Evolutionary conservation across 106 monocot genomes (phyloP).

Genomic region (Ottelia alismoides): DNA sequence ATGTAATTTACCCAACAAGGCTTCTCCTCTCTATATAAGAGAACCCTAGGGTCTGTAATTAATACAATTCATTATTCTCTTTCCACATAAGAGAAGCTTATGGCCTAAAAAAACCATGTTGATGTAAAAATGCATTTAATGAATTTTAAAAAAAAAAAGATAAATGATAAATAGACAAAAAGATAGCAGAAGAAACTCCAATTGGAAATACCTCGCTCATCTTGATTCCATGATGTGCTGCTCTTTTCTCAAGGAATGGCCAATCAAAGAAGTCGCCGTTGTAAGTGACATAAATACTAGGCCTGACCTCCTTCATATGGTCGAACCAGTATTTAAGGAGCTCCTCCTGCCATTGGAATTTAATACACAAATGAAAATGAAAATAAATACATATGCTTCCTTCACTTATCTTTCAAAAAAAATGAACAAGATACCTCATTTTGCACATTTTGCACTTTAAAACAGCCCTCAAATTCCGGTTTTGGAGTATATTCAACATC

Average conservation of each 20-base stretch:
- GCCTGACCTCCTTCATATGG: constrained; percentile 91
- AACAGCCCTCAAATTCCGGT: constrained; percentile 94
- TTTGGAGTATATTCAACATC: constrained; percentile 98
- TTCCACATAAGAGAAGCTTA: too few relatives aligned
- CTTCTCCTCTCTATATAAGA: too few relatives aligned
- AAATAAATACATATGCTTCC: too few relatives aligned
- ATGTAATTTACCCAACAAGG: too few relatives aligned
- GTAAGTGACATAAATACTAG: constrained; percentile 98
- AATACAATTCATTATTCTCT: too few relatives aligned
- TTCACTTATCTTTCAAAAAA: neutral
- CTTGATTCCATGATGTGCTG: constrained; percentile 74
- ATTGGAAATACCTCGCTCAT: constrained; percentile 81
- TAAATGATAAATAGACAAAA: too few relatives aligned
- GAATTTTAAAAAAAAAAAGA: too few relatives aligned
- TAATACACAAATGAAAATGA: too few relatives aligned
- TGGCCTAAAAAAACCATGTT: too few relatives aligned
- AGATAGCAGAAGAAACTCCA: too few relatives aligned
- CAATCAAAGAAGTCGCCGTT: constrained; percentile 99
- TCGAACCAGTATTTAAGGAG: constrained; percentile 81
- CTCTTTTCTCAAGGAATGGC: constrained; percentile 97
- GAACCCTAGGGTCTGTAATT: too few relatives aligned
- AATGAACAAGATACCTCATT: constrained; percentile 49
- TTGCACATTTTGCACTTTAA: constrained; percentile 81
- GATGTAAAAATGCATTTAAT: too few relatives aligned
- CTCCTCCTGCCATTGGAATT: constrained; percentile 38